Evolutionary conservation across 306 rosid genomes (phyloP), one percentile per base, ranked within the genome.

Genomic region (Canavalia ensiformis): DNA sequence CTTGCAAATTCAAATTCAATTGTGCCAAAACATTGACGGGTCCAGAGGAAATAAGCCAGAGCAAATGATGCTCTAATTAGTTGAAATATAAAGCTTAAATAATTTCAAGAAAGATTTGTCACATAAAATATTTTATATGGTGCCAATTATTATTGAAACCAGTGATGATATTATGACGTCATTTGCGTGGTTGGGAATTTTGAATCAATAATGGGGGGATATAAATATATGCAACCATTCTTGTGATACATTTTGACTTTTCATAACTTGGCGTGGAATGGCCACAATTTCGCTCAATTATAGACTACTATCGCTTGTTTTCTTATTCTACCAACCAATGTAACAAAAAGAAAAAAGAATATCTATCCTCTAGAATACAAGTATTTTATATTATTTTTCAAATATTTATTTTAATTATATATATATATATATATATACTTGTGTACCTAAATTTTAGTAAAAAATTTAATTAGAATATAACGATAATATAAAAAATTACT

Each of bases 331-430:
- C 41, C 55, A 6, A 56, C 52, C 44, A 51, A 46, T 55, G 60
- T 7, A 5, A 0, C 62, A 56, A 47, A 8, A 25, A n/a, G 71
- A 41, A 66, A 66, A 75, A 45, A 60, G 72, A 76, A 76, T 34
- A 62, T 74, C 56, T 70, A 29, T 3, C 13, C 13, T 10, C 6
- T 10, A 18, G 29, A 41, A 5, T 35, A 56, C 25, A 5, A 42
- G 35, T 73, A 73, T 41, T 34, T 25, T 45, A 45, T 44, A 13
- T 45, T 42, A 33, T 12, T 64, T 59, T 60, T 8, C 3, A 7
- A 59, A 31, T 39, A 75, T 31, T 45, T 46, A 12, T 59, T 29
- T 47, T 45, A 39, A 59, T 44, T 58, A 28, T 74, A 39, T 54
- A 42, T 2, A 73, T 35, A 35, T 1, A 0, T 1, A 55, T 55